A percentile compares a stretch with the other conserved stretches of the same genome.
phyloP scores from a whole-genome alignment of 495 filamentous ascomycete genomes.

The Podospora australis region DNA sequence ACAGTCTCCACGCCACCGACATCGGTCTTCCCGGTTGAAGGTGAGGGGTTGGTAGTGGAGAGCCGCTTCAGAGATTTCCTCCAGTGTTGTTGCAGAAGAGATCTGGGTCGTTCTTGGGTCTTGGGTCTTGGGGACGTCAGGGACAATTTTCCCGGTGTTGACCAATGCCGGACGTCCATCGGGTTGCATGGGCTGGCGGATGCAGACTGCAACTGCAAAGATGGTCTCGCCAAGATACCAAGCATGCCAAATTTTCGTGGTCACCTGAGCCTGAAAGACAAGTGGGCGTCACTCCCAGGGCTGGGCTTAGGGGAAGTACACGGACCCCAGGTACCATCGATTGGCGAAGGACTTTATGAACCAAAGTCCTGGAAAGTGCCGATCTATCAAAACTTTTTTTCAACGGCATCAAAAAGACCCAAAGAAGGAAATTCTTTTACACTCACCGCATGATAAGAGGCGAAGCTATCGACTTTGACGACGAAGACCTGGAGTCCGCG shows the following conservation, averaged over 20 bases:
- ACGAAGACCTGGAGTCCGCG: no score
- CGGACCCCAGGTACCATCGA: background rate
- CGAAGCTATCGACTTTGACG: no score
- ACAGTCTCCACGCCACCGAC: slow-evolving; percentile 12
- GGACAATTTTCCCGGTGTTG: background rate
- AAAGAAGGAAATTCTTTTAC: background rate
- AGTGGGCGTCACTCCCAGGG: background rate
- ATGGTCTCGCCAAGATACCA: slow-evolving; percentile 17
- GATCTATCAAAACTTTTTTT: background rate
- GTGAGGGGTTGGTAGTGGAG: slow-evolving; percentile 16
- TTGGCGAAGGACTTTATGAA: background rate
- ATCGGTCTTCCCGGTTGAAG: slow-evolving; percentile 20
- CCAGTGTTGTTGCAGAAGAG: slow-evolving; percentile 2
- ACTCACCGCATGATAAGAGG: no score
- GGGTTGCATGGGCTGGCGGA: background rate
- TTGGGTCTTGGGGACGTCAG: background rate
- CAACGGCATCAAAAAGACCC: background rate
- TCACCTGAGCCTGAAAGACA: slow-evolving; percentile 25
- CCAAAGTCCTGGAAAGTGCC: background rate
- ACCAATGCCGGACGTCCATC: background rate
- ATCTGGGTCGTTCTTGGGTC: no score
- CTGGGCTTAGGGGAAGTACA: background rate
- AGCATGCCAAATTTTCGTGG: slow-evolving; percentile 17
- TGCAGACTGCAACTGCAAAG: slow-evolving; percentile 2
- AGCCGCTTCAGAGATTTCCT: slow-evolving; percentile 16